Evolutionary conservation across 2,329 filamentous ascomycete species (phyloP), one percentile per base, ranked within the genome.

Genomic region (Sclerotinia borealis): DNA sequence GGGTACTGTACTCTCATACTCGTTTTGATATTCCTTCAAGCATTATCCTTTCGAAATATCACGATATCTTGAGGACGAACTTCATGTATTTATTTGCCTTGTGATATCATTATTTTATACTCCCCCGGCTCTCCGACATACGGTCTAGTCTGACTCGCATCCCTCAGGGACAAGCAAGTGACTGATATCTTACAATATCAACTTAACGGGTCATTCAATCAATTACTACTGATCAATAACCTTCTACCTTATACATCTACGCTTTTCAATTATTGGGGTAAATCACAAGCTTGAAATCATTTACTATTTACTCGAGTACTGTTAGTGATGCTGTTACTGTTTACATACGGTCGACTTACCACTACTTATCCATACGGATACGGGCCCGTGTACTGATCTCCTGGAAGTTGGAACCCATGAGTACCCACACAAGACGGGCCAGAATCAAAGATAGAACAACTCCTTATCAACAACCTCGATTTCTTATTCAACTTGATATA

Each of bases 131-230:
- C 22, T 62, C 50, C 37, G 27, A 13, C 36, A 39, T 41, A 10
- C 27, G n/a, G n/a, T n/a, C n/a, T 37, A 54, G 19, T 22, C 50
- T 55, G 36, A 61, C 59, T 62, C 50, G 41, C 36, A n/a, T n/a
- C n/a, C 50, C 29, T 19, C 39, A 27, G 60, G 5, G n/a, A 3
- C 49, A 54, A 54, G 31, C 50, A 62, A 49, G 15, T 62, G 60
- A 56, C 39, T 61, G 59, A 48, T 56, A 62, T 62, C 60, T 62
- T 34, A 62, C 59, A 54, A 48, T 54, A 61, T 25, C 41, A 29
- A 29, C 34, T 48, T 41, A n/a, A 45, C 17, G 25, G 9, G 29
- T 45, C 39, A 9, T 47, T 4, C 51, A 41, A 52, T 31, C 17
- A 34, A 10, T 17, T 7, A n/a, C 22, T 10, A 41, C 41, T 19